Evolutionary conservation across 208 protist species (phyloP), one percentile per base, ranked within the genome.

Genomic region (Phytomonas francai): DNA sequence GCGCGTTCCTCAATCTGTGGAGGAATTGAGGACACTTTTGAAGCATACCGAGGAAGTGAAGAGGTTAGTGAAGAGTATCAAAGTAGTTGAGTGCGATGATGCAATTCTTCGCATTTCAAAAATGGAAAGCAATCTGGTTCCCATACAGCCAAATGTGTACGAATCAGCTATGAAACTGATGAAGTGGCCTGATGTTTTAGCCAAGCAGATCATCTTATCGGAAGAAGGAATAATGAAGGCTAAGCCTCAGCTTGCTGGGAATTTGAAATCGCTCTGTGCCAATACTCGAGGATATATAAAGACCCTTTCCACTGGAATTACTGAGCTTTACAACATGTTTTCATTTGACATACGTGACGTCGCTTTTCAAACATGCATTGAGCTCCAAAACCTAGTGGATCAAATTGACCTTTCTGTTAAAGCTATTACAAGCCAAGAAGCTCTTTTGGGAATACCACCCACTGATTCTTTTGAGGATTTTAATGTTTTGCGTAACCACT

Each of bases 321-420:
- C 76, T 16, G 87, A 93, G 67, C 73, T 96, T 65, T 85, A 92
- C 68, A 76, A 90, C 49, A 84, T 95, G 71, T 91, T 93, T 65
- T 91, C 81, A 64, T 45, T 93, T 30, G 87, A 96, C 22, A 90
- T 90, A 56, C 87, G 83, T 70, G 86, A 96, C 65, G 90, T 96
- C 66, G 88, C 87, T 28, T 86, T 85, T 8, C 87, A 93, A 74
- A 96, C 88, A 5, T 96, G 91, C 65, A 36, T 74, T 8, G 87
- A 92, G 63, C 77, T 93, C 42, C 77, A 85, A 30, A 79, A 85
- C 66, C 71, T 96, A 42, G 83, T 91, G 7, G 72, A 83, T 32
- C 57, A 81, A 22, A 77, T 92, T 33, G 65, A 76, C 12, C 68
- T 73, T 6, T 74, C 72, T 12, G 78, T 88, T 59, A 71, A 87